Conservation (phyloP, 176 grass and related monocot genomes). For the Themeda triandra region DNA sequence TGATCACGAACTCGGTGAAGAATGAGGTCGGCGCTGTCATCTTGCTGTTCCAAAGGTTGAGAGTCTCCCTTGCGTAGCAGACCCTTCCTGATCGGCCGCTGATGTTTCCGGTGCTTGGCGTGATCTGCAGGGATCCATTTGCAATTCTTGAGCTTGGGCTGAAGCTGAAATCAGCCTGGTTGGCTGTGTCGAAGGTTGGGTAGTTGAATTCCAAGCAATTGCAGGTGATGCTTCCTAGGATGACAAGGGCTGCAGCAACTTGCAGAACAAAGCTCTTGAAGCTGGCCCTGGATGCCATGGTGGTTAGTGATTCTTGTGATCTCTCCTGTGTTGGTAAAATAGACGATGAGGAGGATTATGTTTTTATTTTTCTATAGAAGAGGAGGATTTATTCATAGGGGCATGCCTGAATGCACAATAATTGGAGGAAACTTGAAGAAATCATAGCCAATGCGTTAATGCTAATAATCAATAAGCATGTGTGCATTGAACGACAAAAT, state of each 20-base stretch:
- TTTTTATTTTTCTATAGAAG: neutral
- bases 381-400: too few relatives aligned
- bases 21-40: conserved; percentile 24
- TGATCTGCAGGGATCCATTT: conserved; percentile 38
- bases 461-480: neutral
- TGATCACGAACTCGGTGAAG: conserved; percentile 35
- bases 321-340: neutral
- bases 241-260: neutral
- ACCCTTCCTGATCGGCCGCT: conserved; percentile 26
- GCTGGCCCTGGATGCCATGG: neutral
- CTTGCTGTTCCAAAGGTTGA: conserved; percentile 27
- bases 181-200: neutral
- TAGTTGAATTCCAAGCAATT: conserved; percentile 29
- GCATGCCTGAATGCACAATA: too few relatives aligned
- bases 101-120: conserved; percentile 19
- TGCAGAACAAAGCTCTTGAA: neutral
- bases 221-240: neutral
- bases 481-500: neutral
- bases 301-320: neutral
- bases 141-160: neutral
- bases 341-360: too few relatives aligned
- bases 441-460: neutral
- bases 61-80: neutral
- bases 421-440: too few relatives aligned
- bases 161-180: conserved; percentile 30